Conservation (phyloP, 2,329 filamentous ascomycete genomes). For the Bertia moriformis region DNA sequence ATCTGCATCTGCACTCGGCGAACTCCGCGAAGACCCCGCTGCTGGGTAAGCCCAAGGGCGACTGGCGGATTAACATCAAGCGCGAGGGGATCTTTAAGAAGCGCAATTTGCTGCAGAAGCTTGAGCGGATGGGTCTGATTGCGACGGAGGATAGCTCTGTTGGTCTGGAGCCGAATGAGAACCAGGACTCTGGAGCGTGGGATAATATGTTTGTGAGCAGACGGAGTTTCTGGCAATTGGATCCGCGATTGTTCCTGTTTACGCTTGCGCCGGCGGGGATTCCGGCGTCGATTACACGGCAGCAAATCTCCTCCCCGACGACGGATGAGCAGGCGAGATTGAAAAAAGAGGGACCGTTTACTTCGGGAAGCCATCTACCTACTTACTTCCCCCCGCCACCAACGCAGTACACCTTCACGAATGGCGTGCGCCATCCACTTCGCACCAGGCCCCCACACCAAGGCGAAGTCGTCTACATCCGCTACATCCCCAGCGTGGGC, state of each 20-base stretch:
- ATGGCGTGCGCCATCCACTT: conserved; percentile 69
- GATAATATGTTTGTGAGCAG: conserved; percentile 68
- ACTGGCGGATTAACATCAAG: conserved; percentile 76
- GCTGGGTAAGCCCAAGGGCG: conserved; percentile 60
- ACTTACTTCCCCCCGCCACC: conserved; percentile 82
- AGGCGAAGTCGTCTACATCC: conserved; percentile 80
- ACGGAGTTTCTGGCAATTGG: conserved; percentile 81
- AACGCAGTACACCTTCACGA: conserved; percentile 65
- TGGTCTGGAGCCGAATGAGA: conserved; percentile 46
- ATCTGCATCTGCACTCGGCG: conserved; percentile 44
- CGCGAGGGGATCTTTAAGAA: conserved; percentile 78
- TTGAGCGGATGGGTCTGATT: conserved; percentile 85
- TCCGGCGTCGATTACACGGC: conserved; percentile 23
- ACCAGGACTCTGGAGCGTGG: conserved; percentile 45
- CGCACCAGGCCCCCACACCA: conserved; percentile 79
- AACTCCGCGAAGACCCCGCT: conserved; percentile 52
- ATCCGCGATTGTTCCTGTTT: conserved; percentile 76
- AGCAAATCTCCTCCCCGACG: conserved; percentile 25
- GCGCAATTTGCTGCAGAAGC: conserved; percentile 70
- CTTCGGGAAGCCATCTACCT: conserved; percentile 69
- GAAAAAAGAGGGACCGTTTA: conserved; percentile 47
- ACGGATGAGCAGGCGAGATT: conserved; percentile 19
- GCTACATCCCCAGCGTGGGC: conserved; percentile 66
- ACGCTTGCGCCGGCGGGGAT: conserved; percentile 45
- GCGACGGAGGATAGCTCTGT: conserved; percentile 62